Percentiles rank a stretch among this genome's conserved stretches.
Evolutionary conservation across 1,284 basidiomycete species (phyloP).

Genomic region (Microbotryum violaceum): DNA sequence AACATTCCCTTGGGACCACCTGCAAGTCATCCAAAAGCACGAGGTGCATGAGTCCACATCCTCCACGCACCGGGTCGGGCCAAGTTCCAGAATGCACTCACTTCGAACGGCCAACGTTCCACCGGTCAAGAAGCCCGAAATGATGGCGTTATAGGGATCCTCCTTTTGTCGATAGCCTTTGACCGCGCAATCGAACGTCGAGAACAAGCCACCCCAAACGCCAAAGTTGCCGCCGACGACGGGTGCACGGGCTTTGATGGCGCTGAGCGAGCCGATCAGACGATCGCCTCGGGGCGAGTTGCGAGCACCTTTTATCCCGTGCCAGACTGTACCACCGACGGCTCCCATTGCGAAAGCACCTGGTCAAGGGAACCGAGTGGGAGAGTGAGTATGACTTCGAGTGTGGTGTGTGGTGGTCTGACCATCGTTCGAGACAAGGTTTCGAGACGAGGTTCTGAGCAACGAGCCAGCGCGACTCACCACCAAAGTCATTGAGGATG

Average conservation of each 20-base stretch:
- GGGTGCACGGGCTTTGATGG: slow-evolving; percentile 96
- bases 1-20: slow-evolving; percentile 87
- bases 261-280: slow-evolving; percentile 83
- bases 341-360: slow-evolving; percentile 68
- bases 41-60: background rate
- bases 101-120: slow-evolving; percentile 89
- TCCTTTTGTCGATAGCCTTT: slow-evolving; percentile 98
- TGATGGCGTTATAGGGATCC: slow-evolving; percentile 98
- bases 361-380: background rate
- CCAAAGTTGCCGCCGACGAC: slow-evolving; percentile 62
- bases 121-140: slow-evolving; percentile 96
- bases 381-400: background rate
- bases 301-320: slow-evolving; percentile 95
- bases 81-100: slow-evolving; percentile 48
- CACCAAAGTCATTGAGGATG: slow-evolving; percentile 96
- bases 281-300: slow-evolving; percentile 95
- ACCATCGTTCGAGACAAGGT: background rate
- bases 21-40: slow-evolving; percentile 38
- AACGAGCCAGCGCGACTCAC: slow-evolving; percentile 51
- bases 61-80: background rate
- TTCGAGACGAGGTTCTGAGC: slow-evolving; percentile 9
- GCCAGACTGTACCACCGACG: slow-evolving; percentile 95
- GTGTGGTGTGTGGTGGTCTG: background rate
- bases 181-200: slow-evolving; percentile 90
- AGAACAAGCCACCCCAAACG: slow-evolving; percentile 49